phyloP scores from a whole-genome alignment of 495 filamentous ascomycete species.

The Lasiosphaeris hirsuta region DNA sequence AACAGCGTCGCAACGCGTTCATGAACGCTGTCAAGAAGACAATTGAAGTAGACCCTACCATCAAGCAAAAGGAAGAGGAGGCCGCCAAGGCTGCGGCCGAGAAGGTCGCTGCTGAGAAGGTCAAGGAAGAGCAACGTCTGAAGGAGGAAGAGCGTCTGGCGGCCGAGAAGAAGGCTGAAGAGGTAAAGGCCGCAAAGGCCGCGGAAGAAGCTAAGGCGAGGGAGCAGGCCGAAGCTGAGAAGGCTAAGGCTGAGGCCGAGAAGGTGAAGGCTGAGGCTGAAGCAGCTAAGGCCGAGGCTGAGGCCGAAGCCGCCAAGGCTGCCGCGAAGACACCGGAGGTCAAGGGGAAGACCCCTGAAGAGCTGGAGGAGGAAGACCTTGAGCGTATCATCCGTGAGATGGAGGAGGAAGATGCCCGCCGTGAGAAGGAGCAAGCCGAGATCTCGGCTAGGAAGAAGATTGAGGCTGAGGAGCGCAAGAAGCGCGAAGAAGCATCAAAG shows the following conservation, averaged over 20 bases:
- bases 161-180: constrained; percentile 58
- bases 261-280: constrained; percentile 44
- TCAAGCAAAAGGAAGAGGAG: constrained; percentile 41
- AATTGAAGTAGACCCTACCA: constrained; percentile 25
- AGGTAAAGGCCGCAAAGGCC: constrained; percentile 66
- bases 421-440: constrained; percentile 55
- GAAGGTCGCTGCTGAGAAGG: constrained; percentile 43
- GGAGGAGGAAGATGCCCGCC: constrained; percentile 51
- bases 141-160: constrained; percentile 39
- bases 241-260: constrained; percentile 42
- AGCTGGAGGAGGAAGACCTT: constrained; percentile 29
- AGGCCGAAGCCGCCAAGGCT: constrained; percentile 35
- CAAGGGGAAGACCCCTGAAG: constrained; percentile 9
- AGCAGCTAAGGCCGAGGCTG: constrained; percentile 35
- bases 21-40: constrained; percentile 48
- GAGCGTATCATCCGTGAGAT: constrained; percentile 50
- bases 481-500: constrained; percentile 53
- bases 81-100: constrained; percentile 48
- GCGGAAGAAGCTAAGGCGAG: constrained; percentile 61
- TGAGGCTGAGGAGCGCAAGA: constrained; percentile 54
- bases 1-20: constrained; percentile 51
- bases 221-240: constrained; percentile 52
- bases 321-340: constrained; percentile 34
- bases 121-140: constrained; percentile 31
- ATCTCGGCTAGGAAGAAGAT: constrained; percentile 53